Evolutionary conservation across 345 rosid genomes (phyloP).

Genomic region (Boechera divaricarpa): DNA sequence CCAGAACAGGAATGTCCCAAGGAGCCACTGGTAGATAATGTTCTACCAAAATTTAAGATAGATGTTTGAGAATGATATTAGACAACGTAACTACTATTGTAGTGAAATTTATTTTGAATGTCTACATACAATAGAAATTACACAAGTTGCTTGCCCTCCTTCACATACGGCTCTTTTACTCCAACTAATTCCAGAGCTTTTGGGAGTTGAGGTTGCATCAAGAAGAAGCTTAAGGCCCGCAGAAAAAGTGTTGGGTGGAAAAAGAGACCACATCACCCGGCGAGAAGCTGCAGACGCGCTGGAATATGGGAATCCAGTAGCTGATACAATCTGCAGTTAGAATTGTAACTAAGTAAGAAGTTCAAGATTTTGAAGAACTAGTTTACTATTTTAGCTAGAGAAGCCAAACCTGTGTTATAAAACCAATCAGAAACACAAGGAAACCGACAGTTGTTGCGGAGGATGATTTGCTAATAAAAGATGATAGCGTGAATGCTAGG

Average conservation of each 20-base stretch:
- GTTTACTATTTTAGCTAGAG: constrained; percentile 25
- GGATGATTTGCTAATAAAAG: constrained; percentile 79
- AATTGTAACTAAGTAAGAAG: constrained; percentile 32
- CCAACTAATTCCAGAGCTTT: constrained; percentile 78
- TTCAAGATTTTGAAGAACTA: constrained; percentile 14
- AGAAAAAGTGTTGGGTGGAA: constrained; percentile 89
- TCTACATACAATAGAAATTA: constrained; percentile 67
- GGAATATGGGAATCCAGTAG: constrained; percentile 64
- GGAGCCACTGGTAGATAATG: constrained; percentile 67
- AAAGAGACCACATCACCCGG: constrained; percentile 74
- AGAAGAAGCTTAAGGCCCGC: constrained; percentile 56
- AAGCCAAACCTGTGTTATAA: constrained; percentile 33
- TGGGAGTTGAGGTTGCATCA: constrained; percentile 58
- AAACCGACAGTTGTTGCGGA: constrained; percentile 82
- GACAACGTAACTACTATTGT: background rate
- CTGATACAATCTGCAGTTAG: constrained; percentile 57
- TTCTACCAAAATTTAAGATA: constrained; percentile 57
- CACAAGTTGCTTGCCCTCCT: constrained; percentile 51
- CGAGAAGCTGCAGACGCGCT: constrained; percentile 13
- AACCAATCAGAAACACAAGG: constrained; percentile 72
- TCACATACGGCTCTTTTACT: constrained; percentile 60
- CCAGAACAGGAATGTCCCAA: constrained; percentile 66
- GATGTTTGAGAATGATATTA: constrained; percentile 11
- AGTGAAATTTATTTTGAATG: constrained; percentile 3
- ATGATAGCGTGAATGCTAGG: constrained; percentile 76